A percentile compares a stretch with the other conserved stretches of the same genome.
These are phyloP conservation scores for Cercospora sojina DNA, from an alignment of 2,329 filamentous ascomycete species.

Conservation along the genomic window DNA sequence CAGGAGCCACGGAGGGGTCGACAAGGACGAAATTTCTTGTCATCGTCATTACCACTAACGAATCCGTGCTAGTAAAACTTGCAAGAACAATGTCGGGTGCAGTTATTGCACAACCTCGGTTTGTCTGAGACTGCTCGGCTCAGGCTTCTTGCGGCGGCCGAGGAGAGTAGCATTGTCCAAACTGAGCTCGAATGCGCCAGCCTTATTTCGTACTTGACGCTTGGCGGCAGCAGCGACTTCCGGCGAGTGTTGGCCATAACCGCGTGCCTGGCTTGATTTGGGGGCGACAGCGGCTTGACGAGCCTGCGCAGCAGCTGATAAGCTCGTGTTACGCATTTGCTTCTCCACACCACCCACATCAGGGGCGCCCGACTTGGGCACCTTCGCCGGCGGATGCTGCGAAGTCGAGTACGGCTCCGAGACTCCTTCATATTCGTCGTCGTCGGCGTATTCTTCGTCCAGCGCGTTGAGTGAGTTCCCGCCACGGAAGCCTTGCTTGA, in stretches of 20 bases:
- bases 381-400: constrained; percentile 58
- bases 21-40: neutral
- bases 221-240: constrained; percentile 80
- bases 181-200: constrained; percentile 83
- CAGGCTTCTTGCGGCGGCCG: constrained; percentile 62
- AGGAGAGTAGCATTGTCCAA: constrained; percentile 87
- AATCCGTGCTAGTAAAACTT: neutral
- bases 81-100: neutral
- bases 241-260: constrained; percentile 87
- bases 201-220: constrained; percentile 71
- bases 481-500: constrained; percentile 66
- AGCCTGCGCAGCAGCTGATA: constrained; percentile 65
- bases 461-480: constrained; percentile 62
- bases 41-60: neutral
- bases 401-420: constrained; percentile 51
- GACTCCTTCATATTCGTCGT: constrained; percentile 65
- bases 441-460: constrained; percentile 63
- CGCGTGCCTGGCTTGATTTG: constrained; percentile 58
- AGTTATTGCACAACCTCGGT: constrained; percentile 34
- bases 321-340: constrained; percentile 79
- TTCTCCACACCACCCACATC: constrained; percentile 77
- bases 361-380: constrained; percentile 60
- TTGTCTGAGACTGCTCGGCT: constrained; percentile 49
- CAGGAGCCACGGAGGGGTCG: neutral
- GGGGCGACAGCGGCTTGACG: constrained; percentile 51